Base-by-base conservation (phyloP, 179 eudicot genomes). In the Patellifolia procumbens region DNA sequence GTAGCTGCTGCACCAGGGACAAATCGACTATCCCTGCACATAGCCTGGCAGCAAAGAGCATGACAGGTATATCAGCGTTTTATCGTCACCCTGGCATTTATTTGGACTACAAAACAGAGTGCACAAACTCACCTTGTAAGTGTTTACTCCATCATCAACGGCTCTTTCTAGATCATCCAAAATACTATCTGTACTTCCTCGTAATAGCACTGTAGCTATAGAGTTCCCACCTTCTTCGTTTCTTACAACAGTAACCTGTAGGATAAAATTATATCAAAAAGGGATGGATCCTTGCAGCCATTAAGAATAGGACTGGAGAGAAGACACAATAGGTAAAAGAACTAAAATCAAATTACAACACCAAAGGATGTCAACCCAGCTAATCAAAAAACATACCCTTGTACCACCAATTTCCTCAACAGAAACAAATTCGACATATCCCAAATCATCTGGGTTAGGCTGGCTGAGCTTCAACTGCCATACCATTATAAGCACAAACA, bases 91-190 rank as follows among this genome's bases (percentile, higher is more conserved):
- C 65, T 46, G 42, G 29, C 37, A 63, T 34, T 64, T 3, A 26
- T 48, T 24, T 4, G 15, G 16, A 39, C 20, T 17, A 31, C 10
- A 61, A 49, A 52, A 73, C 46, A 43, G 35, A 53, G 17, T 53
- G 26, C 42, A 51, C 4, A 34, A 26, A 67, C 75, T 66, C 78
- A 84, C 97, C 97, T 91, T 95, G 82, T 93, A 95, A 6, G 97
- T 88, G 77, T 95, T 95, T 59, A 93, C 99, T 80, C 99, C 99
- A 76, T 95, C 97, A 78, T 95, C 97, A 68, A 95, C 93, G 61
- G 99, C 99, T 83, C 98, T 93, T 86, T 95, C 99, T 83, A 95
- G 90, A 81, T 95, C 99, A 89, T 95, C 99, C 81, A 94, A 78
- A 82, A 94, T 94, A 82, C 97, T 94, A 55, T 94, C 97, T 45